Evolutionary conservation across 2,329 filamentous ascomycete species (phyloP).

Genomic region (Aspergillus sp.): DNA sequence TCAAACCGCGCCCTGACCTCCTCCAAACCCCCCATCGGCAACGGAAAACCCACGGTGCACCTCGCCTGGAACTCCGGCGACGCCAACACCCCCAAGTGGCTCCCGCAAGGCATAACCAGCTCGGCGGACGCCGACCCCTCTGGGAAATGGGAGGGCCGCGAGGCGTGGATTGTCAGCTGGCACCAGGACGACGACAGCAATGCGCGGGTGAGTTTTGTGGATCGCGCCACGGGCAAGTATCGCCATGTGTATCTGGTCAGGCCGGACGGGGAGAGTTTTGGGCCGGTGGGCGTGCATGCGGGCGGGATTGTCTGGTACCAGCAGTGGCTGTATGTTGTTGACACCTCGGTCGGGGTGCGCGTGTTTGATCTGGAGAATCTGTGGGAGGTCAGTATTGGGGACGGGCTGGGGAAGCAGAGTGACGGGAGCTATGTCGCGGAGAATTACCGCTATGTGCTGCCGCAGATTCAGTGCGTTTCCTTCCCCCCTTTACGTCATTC

Average conservation of each 20-base stretch:
- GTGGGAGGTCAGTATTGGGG: conserved; percentile 39
- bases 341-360: conserved; percentile 40
- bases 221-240: conserved; percentile 35
- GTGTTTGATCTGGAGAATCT: conserved; percentile 45
- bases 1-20: conserved; percentile 8
- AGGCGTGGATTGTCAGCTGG: conserved; percentile 43
- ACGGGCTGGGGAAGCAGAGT: conserved; percentile 37
- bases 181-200: conserved; percentile 33
- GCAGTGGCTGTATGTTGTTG: conserved; percentile 41
- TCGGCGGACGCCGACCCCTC: conserved; percentile 37
- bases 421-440: conserved; percentile 35
- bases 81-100: conserved; percentile 38
- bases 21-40: conserved; percentile 6
- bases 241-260: conserved; percentile 43
- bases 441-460: conserved; percentile 41
- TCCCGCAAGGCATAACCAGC: conserved; percentile 42
- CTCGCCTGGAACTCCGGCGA: conserved; percentile 35
- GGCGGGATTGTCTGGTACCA: conserved; percentile 46
- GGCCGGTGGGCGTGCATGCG: conserved; percentile 38
- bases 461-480: conserved; percentile 35
- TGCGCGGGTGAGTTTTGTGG: conserved; percentile 39
- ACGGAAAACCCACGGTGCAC: conserved; percentile 10
- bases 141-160: conserved; percentile 39
- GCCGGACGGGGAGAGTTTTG: conserved; percentile 40
- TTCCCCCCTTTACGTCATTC: neutral